Conservation (phyloP, 768 basidiomycete species). For the Hygrophorus pudorinus region DNA sequence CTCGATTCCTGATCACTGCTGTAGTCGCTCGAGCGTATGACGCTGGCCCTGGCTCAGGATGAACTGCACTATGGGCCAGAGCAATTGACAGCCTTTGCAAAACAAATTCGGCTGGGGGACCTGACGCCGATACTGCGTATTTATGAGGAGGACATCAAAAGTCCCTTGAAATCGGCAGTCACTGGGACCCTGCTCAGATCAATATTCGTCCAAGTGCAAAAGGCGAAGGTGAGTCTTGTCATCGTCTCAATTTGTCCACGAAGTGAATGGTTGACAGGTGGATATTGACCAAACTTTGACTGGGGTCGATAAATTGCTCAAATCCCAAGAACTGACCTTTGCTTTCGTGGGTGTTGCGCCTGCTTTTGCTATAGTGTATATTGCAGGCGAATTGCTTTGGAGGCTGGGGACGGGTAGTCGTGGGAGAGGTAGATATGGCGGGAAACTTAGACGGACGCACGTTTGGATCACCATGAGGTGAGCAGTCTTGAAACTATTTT, state of each 20-base stretch:
- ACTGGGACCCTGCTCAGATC: constrained; percentile 75
- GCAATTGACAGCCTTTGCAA: constrained; percentile 58
- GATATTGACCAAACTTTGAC: constrained; percentile 85
- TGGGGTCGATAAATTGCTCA: constrained; percentile 89
- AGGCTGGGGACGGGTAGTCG: constrained; percentile 40
- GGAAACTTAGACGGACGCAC: constrained; percentile 38
- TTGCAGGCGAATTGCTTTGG: constrained; percentile 42
- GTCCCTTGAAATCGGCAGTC: constrained; percentile 74
- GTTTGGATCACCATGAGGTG: constrained; percentile 69
- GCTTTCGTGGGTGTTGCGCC: constrained; percentile 96
- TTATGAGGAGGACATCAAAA: constrained; percentile 88
- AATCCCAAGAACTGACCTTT: constrained; percentile 91
- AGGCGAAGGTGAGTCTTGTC: constrained; percentile 61
- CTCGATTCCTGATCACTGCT: background rate
- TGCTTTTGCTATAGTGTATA: constrained; percentile 70
- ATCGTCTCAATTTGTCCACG: background rate
- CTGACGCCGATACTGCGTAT: constrained; percentile 78
- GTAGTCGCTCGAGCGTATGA: constrained; percentile 91
- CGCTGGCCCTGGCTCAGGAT: constrained; percentile 74
- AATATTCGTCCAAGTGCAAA: constrained; percentile 88
- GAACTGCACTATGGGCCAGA: constrained; percentile 53
- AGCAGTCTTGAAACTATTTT: constrained; percentile 7
- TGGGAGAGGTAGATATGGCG: constrained; percentile 47
- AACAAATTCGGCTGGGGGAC: constrained; percentile 67
- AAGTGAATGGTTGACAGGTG: constrained; percentile 40